Evolutionary conservation across 2,329 filamentous ascomycete genomes (phyloP).

Genomic region (Diaporthe nobilis): DNA sequence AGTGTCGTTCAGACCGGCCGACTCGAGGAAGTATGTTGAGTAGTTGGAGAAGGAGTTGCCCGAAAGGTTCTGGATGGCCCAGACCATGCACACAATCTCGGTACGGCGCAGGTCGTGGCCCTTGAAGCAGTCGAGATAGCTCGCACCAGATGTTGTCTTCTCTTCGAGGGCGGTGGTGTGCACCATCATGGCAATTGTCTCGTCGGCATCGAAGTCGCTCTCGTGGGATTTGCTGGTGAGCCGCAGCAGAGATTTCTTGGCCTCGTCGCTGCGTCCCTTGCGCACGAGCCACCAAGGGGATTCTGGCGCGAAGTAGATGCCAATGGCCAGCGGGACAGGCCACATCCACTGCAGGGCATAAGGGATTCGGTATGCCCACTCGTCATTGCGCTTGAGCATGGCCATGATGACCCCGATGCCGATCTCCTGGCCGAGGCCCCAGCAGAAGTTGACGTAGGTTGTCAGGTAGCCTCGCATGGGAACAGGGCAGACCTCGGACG

Average conservation of each 20-base stretch:
- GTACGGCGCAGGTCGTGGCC: conserved; percentile 84
- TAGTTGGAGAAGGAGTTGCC: conserved; percentile 77
- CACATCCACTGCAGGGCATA: conserved; percentile 85
- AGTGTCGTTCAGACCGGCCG: conserved; percentile 67
- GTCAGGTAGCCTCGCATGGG: conserved; percentile 79
- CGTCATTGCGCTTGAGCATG: conserved; percentile 74
- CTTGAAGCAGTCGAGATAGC: conserved; percentile 87
- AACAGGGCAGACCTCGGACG: conserved; percentile 80
- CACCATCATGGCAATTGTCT: conserved; percentile 92
- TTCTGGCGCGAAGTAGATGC: conserved; percentile 78
- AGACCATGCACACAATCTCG: conserved; percentile 77
- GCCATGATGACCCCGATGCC: conserved; percentile 80
- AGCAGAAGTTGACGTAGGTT: conserved; percentile 84
- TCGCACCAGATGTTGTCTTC: conserved; percentile 79
- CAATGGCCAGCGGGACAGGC: conserved; percentile 76
- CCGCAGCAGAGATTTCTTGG: conserved; percentile 75
- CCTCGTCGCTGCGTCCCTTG: conserved; percentile 73
- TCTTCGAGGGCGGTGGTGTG: conserved; percentile 88
- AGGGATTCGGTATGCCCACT: conserved; percentile 77
- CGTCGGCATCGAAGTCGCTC: conserved; percentile 83
- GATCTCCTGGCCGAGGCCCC: conserved; percentile 82
- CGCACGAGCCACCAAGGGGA: conserved; percentile 84
- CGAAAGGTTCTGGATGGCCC: conserved; percentile 75
- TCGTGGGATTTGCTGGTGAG: conserved; percentile 75
- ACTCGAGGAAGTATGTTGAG: conserved; percentile 74